These are phyloP conservation scores for Polyporus arcularius DNA, from an alignment of 768 basidiomycete genomes.

Conservation along the genomic window DNA sequence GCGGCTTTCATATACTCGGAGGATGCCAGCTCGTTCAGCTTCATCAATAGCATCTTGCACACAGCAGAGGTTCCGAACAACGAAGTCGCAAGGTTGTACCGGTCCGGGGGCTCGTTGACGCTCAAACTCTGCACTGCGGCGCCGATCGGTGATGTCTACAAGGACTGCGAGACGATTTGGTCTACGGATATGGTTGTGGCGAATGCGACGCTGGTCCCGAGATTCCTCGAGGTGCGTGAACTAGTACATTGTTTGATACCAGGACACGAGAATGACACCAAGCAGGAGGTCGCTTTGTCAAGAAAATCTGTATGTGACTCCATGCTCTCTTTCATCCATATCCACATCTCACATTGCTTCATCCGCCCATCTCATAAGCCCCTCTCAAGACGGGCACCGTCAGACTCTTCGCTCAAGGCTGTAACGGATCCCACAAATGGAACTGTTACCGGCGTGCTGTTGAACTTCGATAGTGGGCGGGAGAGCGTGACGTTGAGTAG, in stretches of 20 bases:
- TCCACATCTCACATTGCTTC: not conserved
- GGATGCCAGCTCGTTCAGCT: conserved; percentile 41
- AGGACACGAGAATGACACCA: not conserved
- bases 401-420: not conserved
- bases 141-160: conserved; percentile 32
- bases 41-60: conserved; percentile 41
- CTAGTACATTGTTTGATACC: not conserved
- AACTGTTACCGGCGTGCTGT: conserved; percentile 28
- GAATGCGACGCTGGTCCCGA: conserved; percentile 8
- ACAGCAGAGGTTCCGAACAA: conserved; percentile 36
- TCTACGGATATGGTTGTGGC: not conserved
- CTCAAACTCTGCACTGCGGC: conserved; percentile 49
- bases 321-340: not conserved
- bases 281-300: not conserved
- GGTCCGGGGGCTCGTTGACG: conserved; percentile 28
- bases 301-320: not conserved
- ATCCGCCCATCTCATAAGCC: not conserved
- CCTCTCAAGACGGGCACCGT: not conserved
- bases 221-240: conserved; percentile 4
- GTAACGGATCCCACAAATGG: not conserved
- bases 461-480: conserved; percentile 23
- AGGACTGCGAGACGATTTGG: conserved; percentile 15
- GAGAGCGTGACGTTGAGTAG: conserved; percentile 27
- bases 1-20: conserved; percentile 48
- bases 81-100: conserved; percentile 34